Conservation (phyloP, 2,329 filamentous ascomycete genomes). For the Mycosphaerella arachidis region DNA sequence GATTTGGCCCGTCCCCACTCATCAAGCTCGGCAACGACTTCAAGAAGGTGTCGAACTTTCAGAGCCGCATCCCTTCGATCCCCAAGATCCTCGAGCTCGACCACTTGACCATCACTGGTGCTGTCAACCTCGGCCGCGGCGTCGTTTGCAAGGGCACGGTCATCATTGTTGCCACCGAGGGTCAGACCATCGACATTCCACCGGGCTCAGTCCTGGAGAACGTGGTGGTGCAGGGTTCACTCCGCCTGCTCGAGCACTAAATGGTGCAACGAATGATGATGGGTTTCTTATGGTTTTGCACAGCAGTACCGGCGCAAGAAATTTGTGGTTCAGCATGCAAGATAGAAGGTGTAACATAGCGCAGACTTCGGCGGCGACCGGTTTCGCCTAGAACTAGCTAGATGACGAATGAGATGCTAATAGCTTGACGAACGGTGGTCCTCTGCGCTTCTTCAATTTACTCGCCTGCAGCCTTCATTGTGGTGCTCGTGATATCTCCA, state of each 20-base stretch:
- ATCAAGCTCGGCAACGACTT: constrained; percentile 99
- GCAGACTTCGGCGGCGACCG: neutral
- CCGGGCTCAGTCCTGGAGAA: constrained; percentile 97
- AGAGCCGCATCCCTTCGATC: constrained; percentile 79
- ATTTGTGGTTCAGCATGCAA: neutral
- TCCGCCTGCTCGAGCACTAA: constrained; percentile 68
- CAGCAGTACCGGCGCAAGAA: constrained; percentile 3
- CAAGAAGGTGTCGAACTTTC: constrained; percentile 99
- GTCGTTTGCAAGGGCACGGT: constrained; percentile 97
- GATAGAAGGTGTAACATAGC: neutral
- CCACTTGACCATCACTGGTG: constrained; percentile 95
- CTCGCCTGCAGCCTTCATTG: neutral
- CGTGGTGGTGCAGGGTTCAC: constrained; percentile 95
- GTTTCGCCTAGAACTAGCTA: neutral
- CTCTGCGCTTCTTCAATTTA: too few relatives aligned
- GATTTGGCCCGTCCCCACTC: constrained; percentile 91
- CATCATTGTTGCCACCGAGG: constrained; percentile 97
- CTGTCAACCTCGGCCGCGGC: constrained; percentile 91
- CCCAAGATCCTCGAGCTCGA: constrained; percentile 88
- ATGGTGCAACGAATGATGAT: constrained; percentile 3
- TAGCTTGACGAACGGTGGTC: neutral
- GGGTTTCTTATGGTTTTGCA: neutral
- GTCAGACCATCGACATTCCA: constrained; percentile 95
- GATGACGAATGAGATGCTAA: constrained; percentile 1
- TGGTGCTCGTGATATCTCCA: neutral